phyloP scores from a whole-genome alignment of 2,329 filamentous ascomycete species.

The Epichloe elymi region DNA sequence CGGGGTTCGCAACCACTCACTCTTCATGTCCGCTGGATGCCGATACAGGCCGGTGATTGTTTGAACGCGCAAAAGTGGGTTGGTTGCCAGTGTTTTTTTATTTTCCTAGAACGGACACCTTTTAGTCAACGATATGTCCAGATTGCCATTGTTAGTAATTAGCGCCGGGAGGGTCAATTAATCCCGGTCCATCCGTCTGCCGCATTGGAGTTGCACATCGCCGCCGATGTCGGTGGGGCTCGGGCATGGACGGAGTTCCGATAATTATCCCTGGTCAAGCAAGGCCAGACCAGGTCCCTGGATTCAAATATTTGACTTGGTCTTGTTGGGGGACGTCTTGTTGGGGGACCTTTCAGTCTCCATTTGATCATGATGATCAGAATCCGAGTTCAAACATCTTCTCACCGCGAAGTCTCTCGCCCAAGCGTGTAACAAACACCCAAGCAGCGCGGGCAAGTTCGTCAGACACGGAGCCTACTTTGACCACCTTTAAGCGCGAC shows the following conservation, averaged over 20 bases:
- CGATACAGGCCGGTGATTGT: conserved; percentile 8
- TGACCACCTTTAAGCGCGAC: conserved; percentile 34
- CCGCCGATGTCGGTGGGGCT: conserved; percentile 2
- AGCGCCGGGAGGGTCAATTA: not conserved
- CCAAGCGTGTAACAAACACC: conserved; percentile 24
- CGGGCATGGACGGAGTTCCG: no score
- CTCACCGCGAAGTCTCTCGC: conserved; percentile 19
- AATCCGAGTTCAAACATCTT: conserved; percentile 4
- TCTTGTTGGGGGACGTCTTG: not conserved
- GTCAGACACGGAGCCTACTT: conserved; percentile 17
- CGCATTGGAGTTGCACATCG: not conserved
- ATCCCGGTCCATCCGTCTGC: not conserved
- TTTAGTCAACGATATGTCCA: conserved; percentile 4
- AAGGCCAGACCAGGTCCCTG: no score
- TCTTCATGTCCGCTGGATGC: conserved; percentile 6
- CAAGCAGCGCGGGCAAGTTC: conserved; percentile 22
- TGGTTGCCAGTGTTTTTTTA: no score
- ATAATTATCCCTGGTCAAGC: no score
- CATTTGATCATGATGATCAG: not conserved
- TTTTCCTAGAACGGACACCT: conserved; percentile 1
- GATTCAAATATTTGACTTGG: not conserved
- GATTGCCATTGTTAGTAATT: not conserved
- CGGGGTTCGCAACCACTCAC: not conserved
- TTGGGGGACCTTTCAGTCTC: not conserved
- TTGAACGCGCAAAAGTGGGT: not conserved